Evolutionary conservation across 257 asterid species (phyloP).

Genomic region (Capsicum rhomboideum): DNA sequence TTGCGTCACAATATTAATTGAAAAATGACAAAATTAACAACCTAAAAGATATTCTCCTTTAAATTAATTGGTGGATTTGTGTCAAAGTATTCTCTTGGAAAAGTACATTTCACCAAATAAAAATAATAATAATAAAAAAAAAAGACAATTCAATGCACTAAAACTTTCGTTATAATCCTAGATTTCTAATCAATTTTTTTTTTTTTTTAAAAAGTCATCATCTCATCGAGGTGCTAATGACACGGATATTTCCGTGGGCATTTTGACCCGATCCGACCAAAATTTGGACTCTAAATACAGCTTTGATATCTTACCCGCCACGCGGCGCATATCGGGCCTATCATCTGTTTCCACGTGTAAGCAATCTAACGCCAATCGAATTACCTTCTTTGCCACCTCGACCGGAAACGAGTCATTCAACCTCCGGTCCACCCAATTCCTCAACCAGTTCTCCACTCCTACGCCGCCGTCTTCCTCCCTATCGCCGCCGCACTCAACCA

Average conservation of each 20-base stretch:
- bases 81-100: background rate
- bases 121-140: background rate
- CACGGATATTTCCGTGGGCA: slow-evolving; percentile 24
- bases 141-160: no score
- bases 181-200: no score
- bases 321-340: slow-evolving; percentile 81
- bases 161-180: no score
- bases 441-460: slow-evolving; percentile 31
- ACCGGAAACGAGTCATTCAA: slow-evolving; percentile 84
- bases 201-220: background rate
- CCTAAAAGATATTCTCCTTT: background rate
- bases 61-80: background rate
- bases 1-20: background rate
- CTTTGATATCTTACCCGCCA: slow-evolving; percentile 56
- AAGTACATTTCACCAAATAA: background rate
- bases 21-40: background rate
- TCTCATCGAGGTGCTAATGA: slow-evolving; percentile 31
- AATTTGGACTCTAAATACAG: slow-evolving; percentile 69
- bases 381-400: slow-evolving; percentile 63
- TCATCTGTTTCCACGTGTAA: slow-evolving; percentile 49
- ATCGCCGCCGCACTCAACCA: slow-evolving; percentile 47
- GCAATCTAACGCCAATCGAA: slow-evolving; percentile 61
- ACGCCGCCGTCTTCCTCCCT: slow-evolving; percentile 14
- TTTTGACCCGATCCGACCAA: slow-evolving; percentile 51
- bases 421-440: slow-evolving; percentile 51